phyloP scores from a whole-genome alignment of 768 basidiomycete genomes.

The Boletus patriciae region DNA sequence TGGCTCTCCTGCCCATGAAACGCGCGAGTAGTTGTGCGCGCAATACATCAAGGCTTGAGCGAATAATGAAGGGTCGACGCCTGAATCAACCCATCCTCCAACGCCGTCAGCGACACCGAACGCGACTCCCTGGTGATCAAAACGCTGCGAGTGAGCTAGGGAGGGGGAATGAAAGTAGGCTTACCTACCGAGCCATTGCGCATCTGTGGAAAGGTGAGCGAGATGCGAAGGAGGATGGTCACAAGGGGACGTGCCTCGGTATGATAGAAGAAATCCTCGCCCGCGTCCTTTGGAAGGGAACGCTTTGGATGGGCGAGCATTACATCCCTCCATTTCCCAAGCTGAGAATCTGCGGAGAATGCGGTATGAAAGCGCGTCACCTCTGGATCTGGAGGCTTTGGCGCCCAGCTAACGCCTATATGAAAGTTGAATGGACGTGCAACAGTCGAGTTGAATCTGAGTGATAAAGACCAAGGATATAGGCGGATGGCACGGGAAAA shows the following conservation, averaged over 20 bases:
- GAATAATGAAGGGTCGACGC: constrained; percentile 87
- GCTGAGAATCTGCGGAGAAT: constrained; percentile 55
- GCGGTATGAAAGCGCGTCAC: constrained; percentile 40
- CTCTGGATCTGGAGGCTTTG: constrained; percentile 56
- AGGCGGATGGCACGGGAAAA: no score
- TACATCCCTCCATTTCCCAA: constrained; percentile 70
- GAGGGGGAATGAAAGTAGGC: constrained; percentile 5
- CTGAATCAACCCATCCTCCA: constrained; percentile 84
- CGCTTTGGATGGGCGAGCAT: constrained; percentile 50
- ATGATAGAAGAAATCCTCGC: constrained; percentile 67
- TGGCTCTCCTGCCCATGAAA: constrained; percentile 81
- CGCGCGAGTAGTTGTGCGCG: constrained; percentile 67
- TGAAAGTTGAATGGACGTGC: constrained; percentile 68
- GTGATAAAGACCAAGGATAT: no score
- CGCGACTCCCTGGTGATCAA: constrained; percentile 57
- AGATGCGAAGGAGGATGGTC: neutral
- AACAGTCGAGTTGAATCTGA: constrained; percentile 23
- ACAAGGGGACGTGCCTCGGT: constrained; percentile 54
- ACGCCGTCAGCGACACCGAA: constrained; percentile 92
- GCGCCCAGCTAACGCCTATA: constrained; percentile 75
- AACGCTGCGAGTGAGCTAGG: constrained; percentile 25
- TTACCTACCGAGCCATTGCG: constrained; percentile 70
- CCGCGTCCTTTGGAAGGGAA: constrained; percentile 41
- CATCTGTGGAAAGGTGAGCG: constrained; percentile 51
- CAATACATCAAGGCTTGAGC: constrained; percentile 91